Evolutionary conservation across 2,329 filamentous ascomycete genomes (phyloP), one percentile per base, ranked within the genome.

Genomic region (Paracamarosporium sp.): DNA sequence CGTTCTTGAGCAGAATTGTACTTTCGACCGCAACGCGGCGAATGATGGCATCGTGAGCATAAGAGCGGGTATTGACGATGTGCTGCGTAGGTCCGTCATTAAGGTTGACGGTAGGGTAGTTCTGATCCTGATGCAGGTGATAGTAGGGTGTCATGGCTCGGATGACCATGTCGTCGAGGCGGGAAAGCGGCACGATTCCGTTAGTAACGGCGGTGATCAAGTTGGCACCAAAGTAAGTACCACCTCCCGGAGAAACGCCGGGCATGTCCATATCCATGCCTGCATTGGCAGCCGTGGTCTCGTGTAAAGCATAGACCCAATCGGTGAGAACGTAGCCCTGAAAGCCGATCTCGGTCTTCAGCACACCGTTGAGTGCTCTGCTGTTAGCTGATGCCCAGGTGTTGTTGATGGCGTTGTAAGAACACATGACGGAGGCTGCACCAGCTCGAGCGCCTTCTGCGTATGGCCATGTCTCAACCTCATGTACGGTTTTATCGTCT

Each of bases 391-490:
- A 50, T 74, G 76, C 5, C 62, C 65, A 73, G 7, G 65, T 65
- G 11, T 66, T 65, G 28, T 76, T 76, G 46, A 75, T 60, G 4
- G 68, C 60, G 7, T 80, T 68, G 48, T 80, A 80, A 0, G 71
- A 77, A 61, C 87, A 90, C 88, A 90, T 90, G 36, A 89, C 75
- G 0, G 82, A 84, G 0, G 80, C 83, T 0, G 82, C 82, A 0
- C 86, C 86, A 4, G 86, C 85, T 11, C 74, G 78, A 2, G 90
- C 74, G 0, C 85, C 83, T 56, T 90, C 85, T 59, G 85, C 82
- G 58, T 90, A 90, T 0, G 88, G 87, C 83, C 86, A 90, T 1
- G 87, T 78, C 54, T 90, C 90, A n/a, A 84, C 79, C 69, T 90
- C 88, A 36, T 89, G 86, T 55, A 90, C 79, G 0, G 86, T 87